Conservation (phyloP, 345 rosid genomes). For the Theobroma cacao region DNA sequence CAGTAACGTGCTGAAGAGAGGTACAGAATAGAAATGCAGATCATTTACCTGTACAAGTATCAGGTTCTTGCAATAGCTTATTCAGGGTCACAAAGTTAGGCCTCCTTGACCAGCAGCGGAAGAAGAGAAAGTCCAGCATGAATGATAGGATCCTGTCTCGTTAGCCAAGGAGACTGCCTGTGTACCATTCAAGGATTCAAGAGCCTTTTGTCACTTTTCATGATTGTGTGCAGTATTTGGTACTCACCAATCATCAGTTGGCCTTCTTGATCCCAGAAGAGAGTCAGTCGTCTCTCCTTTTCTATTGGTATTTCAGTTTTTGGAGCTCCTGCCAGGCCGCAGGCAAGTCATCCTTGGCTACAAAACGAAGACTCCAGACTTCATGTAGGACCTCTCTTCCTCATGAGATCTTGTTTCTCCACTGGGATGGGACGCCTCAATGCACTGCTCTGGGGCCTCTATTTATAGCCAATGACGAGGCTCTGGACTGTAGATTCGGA, state of each 20-base stretch:
- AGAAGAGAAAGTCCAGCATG: slow-evolving; percentile 38
- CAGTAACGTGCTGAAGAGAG: background rate
- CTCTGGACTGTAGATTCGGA: slow-evolving; percentile 1
- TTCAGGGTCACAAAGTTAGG: background rate
- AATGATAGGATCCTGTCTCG: slow-evolving; percentile 35
- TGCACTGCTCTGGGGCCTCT: background rate
- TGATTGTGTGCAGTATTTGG: background rate
- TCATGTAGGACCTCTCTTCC: slow-evolving; percentile 35
- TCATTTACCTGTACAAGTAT: background rate
- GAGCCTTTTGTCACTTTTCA: background rate
- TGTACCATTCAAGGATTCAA: slow-evolving; percentile 9
- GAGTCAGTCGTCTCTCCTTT: no score
- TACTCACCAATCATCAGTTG: no score
- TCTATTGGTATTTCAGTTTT: background rate
- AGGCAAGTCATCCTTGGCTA: slow-evolving; percentile 64
- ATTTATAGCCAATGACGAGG: slow-evolving; percentile 21
- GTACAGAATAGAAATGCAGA: background rate
- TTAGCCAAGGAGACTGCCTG: slow-evolving; percentile 54
- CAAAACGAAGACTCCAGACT: slow-evolving; percentile 34
- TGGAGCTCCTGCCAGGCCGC: background rate
- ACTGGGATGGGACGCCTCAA: slow-evolving; percentile 7
- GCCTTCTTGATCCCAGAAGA: no score
- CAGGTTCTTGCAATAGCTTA: background rate
- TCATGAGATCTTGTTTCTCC: background rate
- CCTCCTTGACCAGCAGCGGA: background rate